Evolutionary conservation across 352 stramenopile species (phyloP), one percentile per base, ranked within the genome.

Genomic region (Stephanocyclus meneghinianus): DNA sequence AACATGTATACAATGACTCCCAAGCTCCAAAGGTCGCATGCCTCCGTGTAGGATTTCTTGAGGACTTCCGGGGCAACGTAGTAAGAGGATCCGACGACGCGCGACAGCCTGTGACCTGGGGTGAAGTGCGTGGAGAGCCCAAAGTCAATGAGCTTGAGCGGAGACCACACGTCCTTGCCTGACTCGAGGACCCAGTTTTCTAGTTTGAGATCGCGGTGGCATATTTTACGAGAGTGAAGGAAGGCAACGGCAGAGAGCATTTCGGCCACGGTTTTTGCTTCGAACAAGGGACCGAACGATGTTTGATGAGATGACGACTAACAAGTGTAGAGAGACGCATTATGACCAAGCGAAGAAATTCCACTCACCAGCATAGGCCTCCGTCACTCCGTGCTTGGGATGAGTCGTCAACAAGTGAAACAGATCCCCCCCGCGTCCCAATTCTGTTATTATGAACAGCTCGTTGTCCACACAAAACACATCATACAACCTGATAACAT

Each of bases 1-100:
- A 98, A 76, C 68, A 98, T 98, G 90, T 98, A 98, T 1, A 95
- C 89, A 73, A 98, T 98, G 51, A 98, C 95, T 15, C 96, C 96
- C 11, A 98, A 86, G 86, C 92, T 97, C 96, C 96, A 98, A 18
- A 98, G 91, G 74, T 98, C 96, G 44, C 97, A 96, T 71, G 96
- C 91, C 5, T 93, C 87, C 37, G 94, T 95, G 82, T 98, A 98
- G 84, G 92, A 63, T 87, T 96, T 86, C 60, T 96, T 92, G 32
- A 98, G 83, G 63, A 98, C 97, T 85, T 98, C 96, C 0, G 96
- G 96, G 1, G 95, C 95, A 16, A 94, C 87, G 55, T 91, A 93
- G 74, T 92, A 94, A 0, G 80, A 89, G 5, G 86, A 91, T 56
- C 90, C 90, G 0, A 94, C 89, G 13, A 93, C 88, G 60, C 89